Evolutionary conservation across 768 basidiomycete species (phyloP), one percentile per base, ranked within the genome.

Genomic region (Heimioporus sp.): DNA sequence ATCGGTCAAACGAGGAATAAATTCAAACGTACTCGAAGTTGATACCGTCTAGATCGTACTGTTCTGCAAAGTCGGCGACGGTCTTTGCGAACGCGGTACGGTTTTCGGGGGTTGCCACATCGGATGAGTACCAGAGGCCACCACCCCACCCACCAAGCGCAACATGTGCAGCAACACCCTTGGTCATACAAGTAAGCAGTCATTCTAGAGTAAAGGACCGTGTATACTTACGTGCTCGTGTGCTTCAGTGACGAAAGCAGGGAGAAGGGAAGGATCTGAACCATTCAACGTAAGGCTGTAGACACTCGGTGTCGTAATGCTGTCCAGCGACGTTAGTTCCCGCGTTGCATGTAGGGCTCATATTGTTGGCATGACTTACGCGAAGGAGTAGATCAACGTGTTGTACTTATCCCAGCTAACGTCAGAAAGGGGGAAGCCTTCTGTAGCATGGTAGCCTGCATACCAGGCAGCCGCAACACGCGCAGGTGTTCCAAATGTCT

Each of bases 71-170:
- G 10, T 65, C 64, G 2, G 74, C 64, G 11, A 87, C 69, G 1
- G 86, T 77, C 17, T 80, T 68, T n/a, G 82, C 81, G 56, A 91
- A 90, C 4, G 74, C 72, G 4, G 82, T 82, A 16, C 86, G 76
- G 55, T 83, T 87, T 40, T 65, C 66, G 0, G 80, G 65, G 5
- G 77, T 82, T 4, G 76, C 80, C 12, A 90, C 79, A 15, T 76
- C 71, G 7, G 80, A 71, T 2, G 87, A 90, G 65, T 81, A 90
- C 65, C 73, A 86, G 24, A 56, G 65, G 2, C 82, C 76, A 5
- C 88, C 89, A 5, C 71, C 74, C 85, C 86, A 90, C 19, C 89
- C 89, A 21, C 89, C 89, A 15, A 92, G 72, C 0, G 83, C 80
- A 24, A 87, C 52, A 11, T 77, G 64, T 0, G 87, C 81, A 43